phyloP scores from a whole-genome alignment of 768 basidiomycete species.

The Nevesoporus exiguus region DNA sequence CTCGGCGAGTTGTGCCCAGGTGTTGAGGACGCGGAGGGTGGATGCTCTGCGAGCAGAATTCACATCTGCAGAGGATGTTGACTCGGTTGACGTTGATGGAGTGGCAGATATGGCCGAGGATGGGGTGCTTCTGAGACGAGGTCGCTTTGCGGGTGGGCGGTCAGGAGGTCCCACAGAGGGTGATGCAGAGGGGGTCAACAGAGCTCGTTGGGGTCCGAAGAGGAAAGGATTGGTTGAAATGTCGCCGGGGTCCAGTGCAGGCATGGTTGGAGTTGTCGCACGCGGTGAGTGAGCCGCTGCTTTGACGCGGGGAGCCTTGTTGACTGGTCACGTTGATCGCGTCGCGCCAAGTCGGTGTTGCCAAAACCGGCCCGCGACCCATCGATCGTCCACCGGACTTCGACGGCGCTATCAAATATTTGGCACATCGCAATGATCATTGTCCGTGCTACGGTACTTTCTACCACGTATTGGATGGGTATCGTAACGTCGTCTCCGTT shows the following conservation, averaged over 20 bases:
- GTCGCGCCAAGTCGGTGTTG: slow-evolving; percentile 8
- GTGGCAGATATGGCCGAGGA: slow-evolving; percentile 41
- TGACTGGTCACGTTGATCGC: slow-evolving; percentile 12
- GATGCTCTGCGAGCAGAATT: slow-evolving; percentile 53
- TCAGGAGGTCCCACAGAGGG: slow-evolving; percentile 32
- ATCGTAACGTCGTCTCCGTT: slow-evolving; percentile 7
- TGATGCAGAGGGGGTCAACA: slow-evolving; percentile 28
- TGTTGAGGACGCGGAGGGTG: slow-evolving; percentile 51
- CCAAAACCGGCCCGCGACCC: slow-evolving; percentile 11
- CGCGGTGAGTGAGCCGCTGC: slow-evolving; percentile 2
- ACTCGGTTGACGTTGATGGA: slow-evolving; percentile 26
- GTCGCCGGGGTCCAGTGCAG: background rate
- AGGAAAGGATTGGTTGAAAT: background rate
- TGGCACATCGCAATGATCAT: slow-evolving; percentile 1
- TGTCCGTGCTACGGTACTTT: slow-evolving; percentile 17
- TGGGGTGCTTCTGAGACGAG: slow-evolving; percentile 45
- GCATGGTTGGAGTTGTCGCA: slow-evolving; percentile 13
- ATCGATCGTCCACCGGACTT: background rate
- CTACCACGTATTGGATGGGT: slow-evolving; percentile 9
- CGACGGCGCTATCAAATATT: background rate
- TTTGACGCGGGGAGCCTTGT: slow-evolving; percentile 7
- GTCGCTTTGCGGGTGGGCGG: slow-evolving; percentile 46
- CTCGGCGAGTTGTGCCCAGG: slow-evolving; percentile 67
- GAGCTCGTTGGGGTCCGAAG: slow-evolving; percentile 10
- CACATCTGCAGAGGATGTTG: slow-evolving; percentile 38